Evolutionary conservation across 2,329 filamentous ascomycete species (phyloP).

Genomic region (Diaporthe humulicola): DNA sequence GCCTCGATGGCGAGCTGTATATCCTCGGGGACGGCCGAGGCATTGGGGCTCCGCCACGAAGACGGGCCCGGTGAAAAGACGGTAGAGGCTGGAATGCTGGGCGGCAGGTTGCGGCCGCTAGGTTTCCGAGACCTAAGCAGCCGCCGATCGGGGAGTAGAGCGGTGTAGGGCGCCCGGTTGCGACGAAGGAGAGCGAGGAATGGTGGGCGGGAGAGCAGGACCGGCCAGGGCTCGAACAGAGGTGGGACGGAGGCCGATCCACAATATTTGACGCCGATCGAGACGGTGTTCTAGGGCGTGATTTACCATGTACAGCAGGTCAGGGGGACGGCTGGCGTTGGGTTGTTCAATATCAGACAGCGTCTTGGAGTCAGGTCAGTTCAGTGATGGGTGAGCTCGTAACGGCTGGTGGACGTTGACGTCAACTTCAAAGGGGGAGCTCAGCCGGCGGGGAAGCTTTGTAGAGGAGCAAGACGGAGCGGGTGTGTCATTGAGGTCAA

Average conservation of each 20-base stretch:
- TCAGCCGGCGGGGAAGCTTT: slow-evolving; percentile 2
- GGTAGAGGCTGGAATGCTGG: slow-evolving; percentile 39
- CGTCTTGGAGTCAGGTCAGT: background rate
- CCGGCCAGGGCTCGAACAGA: slow-evolving; percentile 8
- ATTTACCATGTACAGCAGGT: background rate
- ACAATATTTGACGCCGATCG: slow-evolving; percentile 7
- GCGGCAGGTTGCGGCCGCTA: slow-evolving; percentile 37
- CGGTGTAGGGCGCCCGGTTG: slow-evolving; percentile 2
- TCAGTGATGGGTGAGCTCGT: background rate
- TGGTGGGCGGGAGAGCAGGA: background rate
- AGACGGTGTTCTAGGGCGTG: background rate
- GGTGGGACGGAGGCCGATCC: slow-evolving; percentile 1
- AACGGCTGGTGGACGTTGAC: background rate
- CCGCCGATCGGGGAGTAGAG: slow-evolving; percentile 29
- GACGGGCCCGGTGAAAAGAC: slow-evolving; percentile 31
- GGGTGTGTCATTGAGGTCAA: slow-evolving; percentile 1
- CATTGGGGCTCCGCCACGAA: slow-evolving; percentile 11
- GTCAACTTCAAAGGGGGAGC: background rate
- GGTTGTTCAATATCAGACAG: background rate
- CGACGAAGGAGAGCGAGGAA: background rate
- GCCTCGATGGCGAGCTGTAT: slow-evolving; percentile 64
- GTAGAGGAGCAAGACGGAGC: slow-evolving; percentile 7
- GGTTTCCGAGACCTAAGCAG: slow-evolving; percentile 40
- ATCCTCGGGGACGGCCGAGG: slow-evolving; percentile 42
- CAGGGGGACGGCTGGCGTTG: background rate